Conservation (phyloP, 192 early-diverging fungal genomes). For the Phlyctochytrium planicorne region DNA sequence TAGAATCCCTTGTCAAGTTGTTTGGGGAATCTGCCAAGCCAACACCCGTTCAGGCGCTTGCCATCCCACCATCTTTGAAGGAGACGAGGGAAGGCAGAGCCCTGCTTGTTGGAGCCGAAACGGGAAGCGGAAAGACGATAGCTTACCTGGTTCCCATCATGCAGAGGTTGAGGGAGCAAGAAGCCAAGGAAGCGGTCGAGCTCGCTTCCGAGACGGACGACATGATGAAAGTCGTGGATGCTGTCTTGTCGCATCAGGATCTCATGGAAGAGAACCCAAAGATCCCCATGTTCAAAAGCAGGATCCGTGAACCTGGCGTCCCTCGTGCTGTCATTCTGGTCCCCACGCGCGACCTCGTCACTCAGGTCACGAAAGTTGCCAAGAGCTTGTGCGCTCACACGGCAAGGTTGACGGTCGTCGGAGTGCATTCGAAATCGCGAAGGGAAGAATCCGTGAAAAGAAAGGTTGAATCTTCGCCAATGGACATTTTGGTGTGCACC, state of each 20-base stretch:
- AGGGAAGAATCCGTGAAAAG: slow-evolving; percentile 14
- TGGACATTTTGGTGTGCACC: slow-evolving; percentile 84
- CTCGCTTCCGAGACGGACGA: slow-evolving; percentile 14
- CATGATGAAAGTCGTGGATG: slow-evolving; percentile 18
- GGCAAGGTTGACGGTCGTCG: slow-evolving; percentile 67
- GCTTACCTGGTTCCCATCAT: slow-evolving; percentile 84
- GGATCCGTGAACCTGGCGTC: slow-evolving; percentile 64
- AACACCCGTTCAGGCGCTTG: slow-evolving; percentile 82
- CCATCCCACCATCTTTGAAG: slow-evolving; percentile 70
- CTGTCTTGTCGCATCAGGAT: neutral
- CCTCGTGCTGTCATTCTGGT: slow-evolving; percentile 84
- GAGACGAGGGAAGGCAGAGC: slow-evolving; percentile 7
- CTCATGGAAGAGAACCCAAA: neutral
- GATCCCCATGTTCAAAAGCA: slow-evolving; percentile 1
- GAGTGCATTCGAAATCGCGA: slow-evolving; percentile 29
- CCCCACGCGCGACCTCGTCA: slow-evolving; percentile 85
- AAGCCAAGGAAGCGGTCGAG: slow-evolving; percentile 43
- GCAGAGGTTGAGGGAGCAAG: slow-evolving; percentile 68
- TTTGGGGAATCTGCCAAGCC: slow-evolving; percentile 49
- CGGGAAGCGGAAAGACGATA: slow-evolving; percentile 89
- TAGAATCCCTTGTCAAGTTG: slow-evolving; percentile 39
- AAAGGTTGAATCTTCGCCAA: slow-evolving; percentile 55
- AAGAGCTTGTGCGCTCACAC: slow-evolving; percentile 69
- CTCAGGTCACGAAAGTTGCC: slow-evolving; percentile 71
- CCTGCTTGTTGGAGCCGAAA: slow-evolving; percentile 81